Conservation (phyloP, 106 monocot species). For the Dendrobium chrysotoxum region DNA sequence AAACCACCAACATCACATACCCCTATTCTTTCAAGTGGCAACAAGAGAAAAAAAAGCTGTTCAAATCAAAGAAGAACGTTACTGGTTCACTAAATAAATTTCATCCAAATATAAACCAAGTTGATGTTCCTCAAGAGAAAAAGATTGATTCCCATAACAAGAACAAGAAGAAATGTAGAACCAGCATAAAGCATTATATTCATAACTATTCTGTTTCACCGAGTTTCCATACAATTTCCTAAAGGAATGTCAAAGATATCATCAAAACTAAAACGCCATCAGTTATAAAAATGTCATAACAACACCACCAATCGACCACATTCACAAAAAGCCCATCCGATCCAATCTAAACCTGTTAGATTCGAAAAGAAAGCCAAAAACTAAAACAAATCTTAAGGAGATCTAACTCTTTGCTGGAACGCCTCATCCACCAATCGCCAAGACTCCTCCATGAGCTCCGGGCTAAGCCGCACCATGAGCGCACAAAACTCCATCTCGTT, state of each 20-base stretch:
- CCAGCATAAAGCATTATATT: neutral
- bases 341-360: neutral
- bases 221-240: neutral
- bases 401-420: neutral
- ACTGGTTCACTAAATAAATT: neutral
- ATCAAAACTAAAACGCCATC: neutral
- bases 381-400: neutral
- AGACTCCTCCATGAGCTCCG: constrained; percentile 22
- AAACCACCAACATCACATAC: neutral
- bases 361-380: neutral
- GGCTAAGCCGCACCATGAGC: constrained; percentile 27
- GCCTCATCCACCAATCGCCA: constrained; percentile 10
- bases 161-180: neutral
- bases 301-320: neutral
- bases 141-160: neutral
- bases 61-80: neutral
- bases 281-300: neutral
- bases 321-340: neutral
- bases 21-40: neutral
- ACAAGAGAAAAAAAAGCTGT: neutral
- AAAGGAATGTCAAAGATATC: neutral
- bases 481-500: constrained; percentile 33
- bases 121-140: neutral
- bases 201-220: neutral
- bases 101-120: neutral